A percentile compares a stretch with the other conserved stretches of the same genome.
These are phyloP conservation scores for Globisporangium takayamanum DNA, from an alignment of 352 stramenopile genomes.

Conservation along the genomic window DNA sequence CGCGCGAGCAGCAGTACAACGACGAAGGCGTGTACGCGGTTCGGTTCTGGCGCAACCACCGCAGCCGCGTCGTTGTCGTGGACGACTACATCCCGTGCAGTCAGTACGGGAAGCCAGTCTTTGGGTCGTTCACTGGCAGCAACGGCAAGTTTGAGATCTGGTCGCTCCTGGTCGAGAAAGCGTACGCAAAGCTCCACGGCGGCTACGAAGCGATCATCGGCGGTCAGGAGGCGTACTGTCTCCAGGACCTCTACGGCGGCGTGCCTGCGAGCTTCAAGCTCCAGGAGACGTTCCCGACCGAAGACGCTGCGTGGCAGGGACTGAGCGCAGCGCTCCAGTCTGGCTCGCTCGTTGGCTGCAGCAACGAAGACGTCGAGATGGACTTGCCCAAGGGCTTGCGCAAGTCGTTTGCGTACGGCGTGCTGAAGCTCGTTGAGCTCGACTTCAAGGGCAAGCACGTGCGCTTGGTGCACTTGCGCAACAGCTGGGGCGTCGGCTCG, in stretches of 20 bases:
- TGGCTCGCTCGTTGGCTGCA: constrained; percentile 65
- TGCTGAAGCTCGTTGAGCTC: constrained; percentile 72
- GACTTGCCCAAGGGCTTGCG: constrained; percentile 58
- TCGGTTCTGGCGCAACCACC: constrained; percentile 80
- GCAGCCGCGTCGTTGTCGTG: constrained; percentile 72
- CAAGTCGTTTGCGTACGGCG: constrained; percentile 64
- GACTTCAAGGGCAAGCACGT: constrained; percentile 45
- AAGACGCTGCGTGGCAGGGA: constrained; percentile 50
- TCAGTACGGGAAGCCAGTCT: constrained; percentile 78
- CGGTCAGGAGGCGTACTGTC: constrained; percentile 69
- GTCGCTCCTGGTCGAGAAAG: constrained; percentile 92
- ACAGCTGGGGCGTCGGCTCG: constrained; percentile 70
- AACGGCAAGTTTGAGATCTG: constrained; percentile 90
- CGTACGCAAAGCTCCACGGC: constrained; percentile 92
- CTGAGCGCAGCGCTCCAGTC: constrained; percentile 39
- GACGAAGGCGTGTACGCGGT: constrained; percentile 86
- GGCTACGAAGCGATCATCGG: constrained; percentile 88
- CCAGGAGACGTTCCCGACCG: constrained; percentile 50
- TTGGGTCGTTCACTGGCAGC: constrained; percentile 75
- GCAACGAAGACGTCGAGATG: constrained; percentile 59
- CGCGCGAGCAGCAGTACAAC: constrained; percentile 83
- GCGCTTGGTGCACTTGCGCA: constrained; percentile 70
- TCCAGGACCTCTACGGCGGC: constrained; percentile 78
- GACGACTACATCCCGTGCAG: constrained; percentile 84
- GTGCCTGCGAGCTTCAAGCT: constrained; percentile 60